phyloP scores from a whole-genome alignment of 1,284 basidiomycete genomes.

The Erythrobasidium hasegawianum region DNA sequence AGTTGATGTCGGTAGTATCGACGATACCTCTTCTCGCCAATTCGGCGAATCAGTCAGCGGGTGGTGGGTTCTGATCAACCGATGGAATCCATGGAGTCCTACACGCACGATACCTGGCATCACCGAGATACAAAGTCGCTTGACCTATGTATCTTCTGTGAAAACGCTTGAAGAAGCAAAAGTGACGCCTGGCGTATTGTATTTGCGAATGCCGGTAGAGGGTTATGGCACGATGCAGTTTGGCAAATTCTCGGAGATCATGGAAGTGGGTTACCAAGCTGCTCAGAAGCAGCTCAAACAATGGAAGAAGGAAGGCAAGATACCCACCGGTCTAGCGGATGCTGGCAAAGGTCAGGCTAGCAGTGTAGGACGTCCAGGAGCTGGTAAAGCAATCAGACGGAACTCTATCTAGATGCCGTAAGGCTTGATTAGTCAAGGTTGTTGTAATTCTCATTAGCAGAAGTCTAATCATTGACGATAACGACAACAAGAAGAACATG shows the following conservation, averaged over 20 bases:
- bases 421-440: no score
- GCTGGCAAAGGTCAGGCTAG: conserved; percentile 44
- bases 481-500: not conserved
- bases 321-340: conserved; percentile 66
- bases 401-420: conserved; percentile 21
- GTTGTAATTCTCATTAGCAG: not conserved
- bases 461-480: not conserved
- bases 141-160: conserved; percentile 95
- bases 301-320: conserved; percentile 73
- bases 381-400: conserved; percentile 15
- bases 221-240: conserved; percentile 51
- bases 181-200: conserved; percentile 76
- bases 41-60: conserved; percentile 96
- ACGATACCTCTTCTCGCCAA: conserved; percentile 89
- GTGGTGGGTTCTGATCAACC: conserved; percentile 93
- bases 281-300: conserved; percentile 69
- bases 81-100: conserved; percentile 57
- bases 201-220: conserved; percentile 92
- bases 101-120: conserved; percentile 77
- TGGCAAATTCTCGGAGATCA: conserved; percentile 55
- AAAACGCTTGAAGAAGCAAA: conserved; percentile 94
- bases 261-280: conserved; percentile 74
- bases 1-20: conserved; percentile 88
- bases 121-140: conserved; percentile 89
- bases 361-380: conserved; percentile 20